These are phyloP conservation scores for Colletotrichum sansevieriae DNA, from an alignment of 2,329 filamentous ascomycete species.

Conservation along the genomic window DNA sequence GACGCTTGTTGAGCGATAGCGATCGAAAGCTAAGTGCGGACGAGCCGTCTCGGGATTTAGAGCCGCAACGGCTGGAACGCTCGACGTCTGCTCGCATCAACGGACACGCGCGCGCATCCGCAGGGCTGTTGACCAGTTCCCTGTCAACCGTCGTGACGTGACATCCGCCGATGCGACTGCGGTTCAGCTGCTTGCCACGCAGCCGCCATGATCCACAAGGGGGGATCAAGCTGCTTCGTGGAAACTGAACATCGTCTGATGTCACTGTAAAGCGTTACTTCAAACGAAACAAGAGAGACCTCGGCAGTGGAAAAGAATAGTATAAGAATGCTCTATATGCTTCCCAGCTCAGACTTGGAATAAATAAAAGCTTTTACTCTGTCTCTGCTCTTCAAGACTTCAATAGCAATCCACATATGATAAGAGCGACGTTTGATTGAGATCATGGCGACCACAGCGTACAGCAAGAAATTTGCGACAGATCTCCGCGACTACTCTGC, in stretches of 20 bases:
- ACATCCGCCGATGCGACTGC: slow-evolving; percentile 9
- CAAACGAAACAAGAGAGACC: slow-evolving; percentile 15
- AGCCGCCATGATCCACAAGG: background rate
- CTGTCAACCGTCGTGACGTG: background rate
- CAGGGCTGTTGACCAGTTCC: background rate
- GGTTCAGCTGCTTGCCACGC: background rate
- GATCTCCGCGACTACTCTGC: slow-evolving; percentile 55
- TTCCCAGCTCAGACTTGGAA: too few species aligned
- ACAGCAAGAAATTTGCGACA: slow-evolving; percentile 56
- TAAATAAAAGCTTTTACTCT: too few species aligned
- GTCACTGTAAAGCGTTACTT: slow-evolving; percentile 14
- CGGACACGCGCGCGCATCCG: background rate
- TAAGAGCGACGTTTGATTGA: too few species aligned
- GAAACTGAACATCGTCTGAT: slow-evolving; percentile 18
- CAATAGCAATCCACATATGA: too few species aligned
- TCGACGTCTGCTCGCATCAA: background rate
- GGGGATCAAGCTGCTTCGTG: background rate
- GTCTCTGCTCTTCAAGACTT: too few species aligned
- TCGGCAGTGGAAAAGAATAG: background rate
- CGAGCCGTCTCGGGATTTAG: background rate
- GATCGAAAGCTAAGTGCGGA: background rate
- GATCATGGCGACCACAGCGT: slow-evolving; percentile 42
- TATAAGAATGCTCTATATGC: slow-evolving; percentile 7
- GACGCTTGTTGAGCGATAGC: background rate
- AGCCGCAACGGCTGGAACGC: background rate